phyloP scores from a whole-genome alignment of 192 early-diverging fungal species.

The Coemansia sp. region DNA sequence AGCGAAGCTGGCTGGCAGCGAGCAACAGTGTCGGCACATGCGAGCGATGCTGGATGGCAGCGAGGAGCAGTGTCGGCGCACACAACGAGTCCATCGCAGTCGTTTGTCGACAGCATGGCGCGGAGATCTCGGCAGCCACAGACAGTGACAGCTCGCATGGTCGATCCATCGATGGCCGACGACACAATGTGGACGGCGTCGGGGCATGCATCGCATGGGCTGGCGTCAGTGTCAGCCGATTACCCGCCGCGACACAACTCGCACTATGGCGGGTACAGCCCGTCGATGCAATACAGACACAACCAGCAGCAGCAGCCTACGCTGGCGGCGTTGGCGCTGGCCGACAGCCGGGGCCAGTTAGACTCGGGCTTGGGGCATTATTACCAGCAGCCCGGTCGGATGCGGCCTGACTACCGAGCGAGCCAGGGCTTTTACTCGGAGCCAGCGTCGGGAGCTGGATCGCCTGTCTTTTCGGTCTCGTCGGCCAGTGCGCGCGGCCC shows the following conservation, averaged over 20 bases:
- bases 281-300: conserved; percentile 9
- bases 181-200: neutral
- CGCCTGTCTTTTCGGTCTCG: conserved; percentile 20
- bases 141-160: conserved; percentile 41
- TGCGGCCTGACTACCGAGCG: conserved; percentile 20
- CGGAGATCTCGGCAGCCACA: conserved; percentile 10
- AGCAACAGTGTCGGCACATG: neutral
- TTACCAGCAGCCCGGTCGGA: conserved; percentile 25
- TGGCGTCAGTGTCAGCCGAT: conserved; percentile 11
- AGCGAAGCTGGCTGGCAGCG: conserved; percentile 1
- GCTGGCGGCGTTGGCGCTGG: conserved; percentile 40
- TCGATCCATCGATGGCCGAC: conserved; percentile 25
- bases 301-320: conserved; percentile 37
- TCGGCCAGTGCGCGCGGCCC: conserved; percentile 13
- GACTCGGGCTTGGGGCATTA: conserved; percentile 38
- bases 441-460: conserved; percentile 38
- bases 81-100: conserved; percentile 1
- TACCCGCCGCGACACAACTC: conserved; percentile 8
- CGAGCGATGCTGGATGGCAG: neutral
- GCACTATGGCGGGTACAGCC: conserved; percentile 8
- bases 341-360: conserved; percentile 43
- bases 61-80: conserved; percentile 1
- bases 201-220: neutral
- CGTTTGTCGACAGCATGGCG: neutral
- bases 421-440: conserved; percentile 38